Percentiles rank a stretch among this genome's conserved stretches.
These are phyloP conservation scores for Sclerospora graminicola DNA, from an alignment of 352 stramenopile species.

Conservation along the genomic window DNA sequence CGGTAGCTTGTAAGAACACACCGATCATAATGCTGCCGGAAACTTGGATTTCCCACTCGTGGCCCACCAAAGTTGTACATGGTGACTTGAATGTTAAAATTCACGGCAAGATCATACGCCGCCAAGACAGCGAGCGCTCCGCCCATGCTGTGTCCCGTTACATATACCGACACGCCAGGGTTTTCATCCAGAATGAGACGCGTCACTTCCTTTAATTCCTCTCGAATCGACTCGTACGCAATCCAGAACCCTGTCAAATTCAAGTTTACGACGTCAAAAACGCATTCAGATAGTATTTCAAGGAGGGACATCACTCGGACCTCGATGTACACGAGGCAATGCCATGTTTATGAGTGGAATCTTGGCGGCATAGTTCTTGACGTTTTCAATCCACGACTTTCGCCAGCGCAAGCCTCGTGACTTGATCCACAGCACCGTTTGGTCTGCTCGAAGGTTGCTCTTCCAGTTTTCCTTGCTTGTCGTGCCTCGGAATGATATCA, in stretches of 20 bases:
- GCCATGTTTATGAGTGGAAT: constrained; percentile 79
- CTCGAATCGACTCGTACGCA: constrained; percentile 71
- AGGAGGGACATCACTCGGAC: no score
- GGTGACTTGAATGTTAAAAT: constrained; percentile 77
- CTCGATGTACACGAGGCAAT: constrained; percentile 73
- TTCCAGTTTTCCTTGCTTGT: constrained; percentile 85
- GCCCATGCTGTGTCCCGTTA: constrained; percentile 89
- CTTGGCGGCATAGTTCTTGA: constrained; percentile 55
- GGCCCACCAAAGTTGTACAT: constrained; percentile 88
- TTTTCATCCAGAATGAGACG: constrained; percentile 75
- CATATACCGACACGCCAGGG: constrained; percentile 79
- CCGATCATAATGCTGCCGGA: constrained; percentile 64
- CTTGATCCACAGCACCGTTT: constrained; percentile 72
- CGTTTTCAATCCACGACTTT: constrained; percentile 47
- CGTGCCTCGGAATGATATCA: constrained; percentile 80
- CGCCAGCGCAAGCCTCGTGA: constrained; percentile 43
- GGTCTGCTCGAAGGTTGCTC: constrained; percentile 77
- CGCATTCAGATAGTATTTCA: no score
- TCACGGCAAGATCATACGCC: constrained; percentile 76
- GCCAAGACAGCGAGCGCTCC: constrained; percentile 84
- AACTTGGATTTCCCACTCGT: constrained; percentile 77
- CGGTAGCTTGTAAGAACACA: constrained; percentile 72
- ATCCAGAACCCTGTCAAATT: constrained; percentile 61
- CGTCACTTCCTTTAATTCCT: constrained; percentile 67
- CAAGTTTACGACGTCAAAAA: constrained; percentile 4